phyloP scores from a whole-genome alignment of 495 filamentous ascomycete species.

The Neurospora africana region DNA sequence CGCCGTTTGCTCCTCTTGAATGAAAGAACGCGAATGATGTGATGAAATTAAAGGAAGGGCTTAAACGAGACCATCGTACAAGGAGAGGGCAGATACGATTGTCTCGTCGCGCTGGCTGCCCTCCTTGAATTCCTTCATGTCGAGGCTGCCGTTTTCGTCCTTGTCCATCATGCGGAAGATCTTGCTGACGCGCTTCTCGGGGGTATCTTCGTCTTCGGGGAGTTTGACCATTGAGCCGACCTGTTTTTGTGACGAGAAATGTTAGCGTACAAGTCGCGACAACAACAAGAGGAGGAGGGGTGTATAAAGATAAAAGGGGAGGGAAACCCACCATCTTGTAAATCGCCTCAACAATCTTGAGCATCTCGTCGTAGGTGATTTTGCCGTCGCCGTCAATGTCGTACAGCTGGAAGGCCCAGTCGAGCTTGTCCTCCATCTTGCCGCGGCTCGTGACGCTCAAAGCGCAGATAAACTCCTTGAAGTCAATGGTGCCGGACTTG shows the following conservation, averaged over 20 bases:
- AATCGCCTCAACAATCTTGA: conserved; percentile 95
- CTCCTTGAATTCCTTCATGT: conserved; percentile 97
- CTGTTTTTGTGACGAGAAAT: conserved; percentile 32
- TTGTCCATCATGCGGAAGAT: conserved; percentile 99
- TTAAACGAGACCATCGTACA: conserved; percentile 91
- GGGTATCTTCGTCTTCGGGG: conserved; percentile 96
- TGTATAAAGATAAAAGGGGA: neutral
- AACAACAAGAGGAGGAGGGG: neutral
- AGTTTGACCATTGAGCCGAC: conserved; percentile 99
- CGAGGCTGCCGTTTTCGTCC: conserved; percentile 88
- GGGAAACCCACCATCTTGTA: conserved; percentile 83
- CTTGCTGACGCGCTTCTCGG: conserved; percentile 94
- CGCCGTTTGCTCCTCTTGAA: neutral
- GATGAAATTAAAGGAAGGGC: neutral
- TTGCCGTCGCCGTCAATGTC: conserved; percentile 98
- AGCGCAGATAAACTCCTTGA: conserved; percentile 99
- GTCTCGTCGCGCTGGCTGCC: conserved; percentile 97
- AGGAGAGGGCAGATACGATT: conserved; percentile 92
- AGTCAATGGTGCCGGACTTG: conserved; percentile 94
- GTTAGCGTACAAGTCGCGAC: conserved; percentile 8
- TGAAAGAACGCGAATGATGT: neutral
- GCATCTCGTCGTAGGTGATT: conserved; percentile 98
- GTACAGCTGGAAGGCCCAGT: conserved; percentile 99
- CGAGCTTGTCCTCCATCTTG: conserved; percentile 98
- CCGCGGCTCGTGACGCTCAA: conserved; percentile 92